Evolutionary conservation across 805 yeast species (phyloP).

Genomic region (Yarrowia deformans): DNA sequence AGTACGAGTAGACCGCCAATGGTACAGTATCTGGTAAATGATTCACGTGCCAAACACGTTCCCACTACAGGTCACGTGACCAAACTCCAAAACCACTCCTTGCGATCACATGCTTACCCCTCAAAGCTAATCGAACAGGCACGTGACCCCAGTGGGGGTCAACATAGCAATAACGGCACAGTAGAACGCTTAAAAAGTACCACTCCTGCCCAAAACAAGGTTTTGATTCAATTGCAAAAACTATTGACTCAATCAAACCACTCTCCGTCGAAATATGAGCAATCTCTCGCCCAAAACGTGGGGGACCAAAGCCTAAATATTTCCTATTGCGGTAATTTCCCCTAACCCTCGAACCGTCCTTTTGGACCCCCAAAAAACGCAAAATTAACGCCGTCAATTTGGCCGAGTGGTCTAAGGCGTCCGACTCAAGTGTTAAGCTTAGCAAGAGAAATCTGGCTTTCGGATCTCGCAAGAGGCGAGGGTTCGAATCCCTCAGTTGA

Average conservation of each 20-base stretch:
- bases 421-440: slow-evolving; percentile 41
- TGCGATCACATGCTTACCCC: background rate
- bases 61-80: no score
- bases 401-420: slow-evolving; percentile 43
- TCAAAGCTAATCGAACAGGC: background rate
- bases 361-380: background rate
- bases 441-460: slow-evolving; percentile 35
- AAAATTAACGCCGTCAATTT: slow-evolving; percentile 28
- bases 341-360: slow-evolving; percentile 7
- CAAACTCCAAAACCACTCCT: no score
- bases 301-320: background rate
- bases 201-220: background rate
- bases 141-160: slow-evolving; percentile 2
- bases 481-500: slow-evolving; percentile 41
- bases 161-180: background rate
- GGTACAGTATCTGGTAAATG: no score
- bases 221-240: background rate
- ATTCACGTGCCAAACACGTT: background rate
- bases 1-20: no score
- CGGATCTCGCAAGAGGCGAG: slow-evolving; percentile 43
- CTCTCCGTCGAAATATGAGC: background rate
- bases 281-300: background rate
- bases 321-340: background rate
- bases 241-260: no score
- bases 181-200: background rate